Base-by-base conservation (phyloP, 2,329 filamentous ascomycete species). In the Leptoxyphium fumago region DNA sequence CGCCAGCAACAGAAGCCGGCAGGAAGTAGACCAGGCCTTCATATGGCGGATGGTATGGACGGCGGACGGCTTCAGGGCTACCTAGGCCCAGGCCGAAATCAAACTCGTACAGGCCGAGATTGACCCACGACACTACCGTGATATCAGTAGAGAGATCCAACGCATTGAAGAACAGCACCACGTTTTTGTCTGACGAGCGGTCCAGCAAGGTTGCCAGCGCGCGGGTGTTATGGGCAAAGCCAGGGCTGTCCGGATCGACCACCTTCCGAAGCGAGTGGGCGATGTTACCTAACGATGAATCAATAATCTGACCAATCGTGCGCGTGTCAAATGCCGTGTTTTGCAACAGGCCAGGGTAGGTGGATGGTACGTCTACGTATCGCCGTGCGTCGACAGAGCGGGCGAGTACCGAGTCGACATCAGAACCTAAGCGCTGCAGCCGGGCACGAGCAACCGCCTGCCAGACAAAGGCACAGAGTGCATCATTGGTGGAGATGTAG, bases 41-140 rank as follows among this genome's bases (percentile, higher is more conserved):
- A 3, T 68, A 49, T 0, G 65, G 62, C 0, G 53, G 51, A 45
- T 74, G 73, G 1, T 51, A 46, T 2, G 72, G 73, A 40, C 73
- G 57, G 0, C 72, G 57, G n/a, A 75, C 72, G 0, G 60, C 61
- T 44, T 64, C 64, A 0, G 72, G 68, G n/a, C 47, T 59, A 0
- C 72, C 72, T 2, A 76, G 47, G 0, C 64, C 66, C 1, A 67
- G 48, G 0, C 61, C 61, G 45, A 77, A 77, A 40, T 74, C 68
- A 5, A 69, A 55, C 0, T 62, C 55, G 47, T 69, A 71, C 11
- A 56, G 61, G 4, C 64, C 55, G 2, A 71, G 52, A 44, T 71
- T 70, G 0, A 65, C 64, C 74, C 73, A 78, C 1, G 72, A 77
- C 45, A 70, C 75, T 6, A 77, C 47, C 61, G 70, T 67, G 2